Evolutionary conservation across 2,329 filamentous ascomycete species (phyloP).

Genomic region (Fusarium robinianum): DNA sequence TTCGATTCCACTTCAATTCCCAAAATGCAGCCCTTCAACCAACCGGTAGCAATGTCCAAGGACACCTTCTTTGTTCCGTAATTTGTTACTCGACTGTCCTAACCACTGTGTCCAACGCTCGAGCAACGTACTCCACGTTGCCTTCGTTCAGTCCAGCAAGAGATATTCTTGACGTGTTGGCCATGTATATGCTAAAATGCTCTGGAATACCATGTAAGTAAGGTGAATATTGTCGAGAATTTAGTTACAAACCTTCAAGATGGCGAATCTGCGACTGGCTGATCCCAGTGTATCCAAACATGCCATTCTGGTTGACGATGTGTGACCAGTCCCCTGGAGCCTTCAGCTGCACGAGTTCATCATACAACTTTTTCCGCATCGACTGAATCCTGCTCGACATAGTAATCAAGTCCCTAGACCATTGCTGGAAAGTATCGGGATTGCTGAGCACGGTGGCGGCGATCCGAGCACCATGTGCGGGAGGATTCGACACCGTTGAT

Average conservation of each 20-base stretch:
- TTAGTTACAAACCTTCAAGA: conserved; percentile 35
- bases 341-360: conserved; percentile 37
- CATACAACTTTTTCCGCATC: conserved; percentile 43
- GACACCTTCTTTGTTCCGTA: too few relatives aligned
- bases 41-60: too few relatives aligned
- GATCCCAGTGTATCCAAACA: conserved; percentile 54
- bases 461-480: conserved; percentile 43
- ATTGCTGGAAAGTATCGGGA: conserved; percentile 37
- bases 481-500: conserved; percentile 43
- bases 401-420: conserved; percentile 42
- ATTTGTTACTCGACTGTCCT: conserved; percentile 1
- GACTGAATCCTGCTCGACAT: conserved; percentile 44
- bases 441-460: conserved; percentile 41
- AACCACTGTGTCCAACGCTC: conserved; percentile 24
- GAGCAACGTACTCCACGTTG: conserved; percentile 38
- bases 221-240: fast-evolving
- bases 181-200: conserved; percentile 46
- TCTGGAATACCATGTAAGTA: conserved; percentile 27
- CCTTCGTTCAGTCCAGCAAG: conserved; percentile 45
- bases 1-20: too few relatives aligned
- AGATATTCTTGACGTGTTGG: conserved; percentile 45
- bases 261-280: conserved; percentile 50
- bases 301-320: conserved; percentile 44
- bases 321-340: conserved; percentile 46
- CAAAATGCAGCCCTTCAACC: too few relatives aligned